These are phyloP conservation scores for Saksenaea vasiformis DNA, from an alignment of 371 early-diverging fungal genomes.

Conservation along the genomic window DNA sequence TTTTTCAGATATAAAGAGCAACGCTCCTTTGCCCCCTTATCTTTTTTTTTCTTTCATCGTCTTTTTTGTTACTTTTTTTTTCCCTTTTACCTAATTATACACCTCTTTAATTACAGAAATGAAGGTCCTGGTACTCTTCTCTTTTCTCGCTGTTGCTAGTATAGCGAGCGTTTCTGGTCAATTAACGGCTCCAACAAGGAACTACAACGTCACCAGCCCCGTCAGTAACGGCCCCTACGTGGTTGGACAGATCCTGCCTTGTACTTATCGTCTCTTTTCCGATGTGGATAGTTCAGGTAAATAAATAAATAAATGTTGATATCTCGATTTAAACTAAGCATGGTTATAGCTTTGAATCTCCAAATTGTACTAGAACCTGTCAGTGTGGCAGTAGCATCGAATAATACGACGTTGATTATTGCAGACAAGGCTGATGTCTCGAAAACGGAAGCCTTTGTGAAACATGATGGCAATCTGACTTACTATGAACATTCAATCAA, in stretches of 20 bases:
- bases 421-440: conserved; percentile 43
- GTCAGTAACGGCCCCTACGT: conserved; percentile 48
- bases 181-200: conserved; percentile 43
- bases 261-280: conserved; percentile 46
- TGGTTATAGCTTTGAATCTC: conserved; percentile 12
- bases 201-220: conserved; percentile 49
- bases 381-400: neutral
- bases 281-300: conserved; percentile 51
- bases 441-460: conserved; percentile 40
- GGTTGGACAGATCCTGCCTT: conserved; percentile 47
- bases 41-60: conserved; percentile 1
- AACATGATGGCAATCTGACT: conserved; percentile 43
- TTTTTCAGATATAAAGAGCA: conserved; percentile 5
- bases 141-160: neutral
- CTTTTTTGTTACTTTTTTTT: conserved; percentile 1
- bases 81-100: neutral
- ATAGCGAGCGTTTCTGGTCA: conserved; percentile 28
- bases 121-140: neutral
- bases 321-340: neutral
- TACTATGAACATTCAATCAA: conserved; percentile 53
- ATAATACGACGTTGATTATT: conserved; percentile 28
- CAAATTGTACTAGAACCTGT: conserved; percentile 11
- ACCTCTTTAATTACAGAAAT: neutral
- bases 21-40: conserved; percentile 4
- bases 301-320: neutral